A percentile compares a stretch with the other conserved stretches of the same genome.
phyloP scores from a whole-genome alignment of 805 yeast species.

The Hanseniaspora valbyensis region DNA sequence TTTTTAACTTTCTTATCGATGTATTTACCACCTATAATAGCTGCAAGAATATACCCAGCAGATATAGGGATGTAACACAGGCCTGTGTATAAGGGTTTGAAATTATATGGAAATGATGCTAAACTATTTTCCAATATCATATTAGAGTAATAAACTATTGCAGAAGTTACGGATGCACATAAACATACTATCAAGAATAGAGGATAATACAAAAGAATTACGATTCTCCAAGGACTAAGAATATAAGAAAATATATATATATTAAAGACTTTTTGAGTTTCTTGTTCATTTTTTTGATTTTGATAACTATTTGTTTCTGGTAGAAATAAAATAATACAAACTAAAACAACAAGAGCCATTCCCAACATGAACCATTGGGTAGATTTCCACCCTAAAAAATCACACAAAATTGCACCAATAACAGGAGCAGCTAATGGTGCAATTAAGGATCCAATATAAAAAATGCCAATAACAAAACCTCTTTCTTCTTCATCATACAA shows the following conservation, averaged over 20 bases:
- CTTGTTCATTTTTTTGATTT: background rate
- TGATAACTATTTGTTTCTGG: background rate
- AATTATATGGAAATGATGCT: conserved; percentile 56
- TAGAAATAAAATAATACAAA: too few species aligned
- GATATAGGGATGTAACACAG: conserved; percentile 75
- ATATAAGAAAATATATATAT: too few species aligned
- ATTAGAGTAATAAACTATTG: conserved; percentile 59
- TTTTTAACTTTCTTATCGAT: conserved; percentile 49
- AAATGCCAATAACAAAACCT: conserved; percentile 70
- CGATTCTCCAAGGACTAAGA: too few species aligned
- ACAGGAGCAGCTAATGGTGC: conserved; percentile 78
- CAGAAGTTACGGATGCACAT: conserved; percentile 37
- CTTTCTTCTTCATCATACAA: conserved; percentile 54
- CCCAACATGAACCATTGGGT: conserved; percentile 71
- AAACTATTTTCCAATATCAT: conserved; percentile 57
- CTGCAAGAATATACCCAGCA: conserved; percentile 59
- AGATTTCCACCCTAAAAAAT: conserved; percentile 75
- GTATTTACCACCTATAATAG: conserved; percentile 73
- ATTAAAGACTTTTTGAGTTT: too few species aligned
- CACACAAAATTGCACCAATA: conserved; percentile 62
- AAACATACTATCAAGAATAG: too few species aligned
- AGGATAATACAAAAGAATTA: too few species aligned
- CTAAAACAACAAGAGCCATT: too few species aligned
- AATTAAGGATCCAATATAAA: conserved; percentile 66
- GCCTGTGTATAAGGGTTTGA: conserved; percentile 54